Evolutionary conservation across 192 early-diverging fungal genomes (phyloP).

Genomic region (Coemansia sp.): DNA sequence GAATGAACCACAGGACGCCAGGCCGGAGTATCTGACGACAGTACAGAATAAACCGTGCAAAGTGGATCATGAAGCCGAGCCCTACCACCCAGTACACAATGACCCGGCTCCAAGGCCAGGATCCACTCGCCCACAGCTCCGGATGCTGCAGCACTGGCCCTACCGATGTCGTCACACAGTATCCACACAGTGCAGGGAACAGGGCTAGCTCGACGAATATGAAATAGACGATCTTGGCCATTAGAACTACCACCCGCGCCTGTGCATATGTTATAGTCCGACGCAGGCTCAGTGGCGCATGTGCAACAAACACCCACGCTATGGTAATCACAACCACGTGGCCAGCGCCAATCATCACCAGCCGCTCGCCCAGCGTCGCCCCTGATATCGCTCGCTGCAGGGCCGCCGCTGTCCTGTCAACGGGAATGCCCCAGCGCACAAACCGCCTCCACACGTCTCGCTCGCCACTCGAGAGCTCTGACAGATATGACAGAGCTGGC

Average conservation of each 20-base stretch:
- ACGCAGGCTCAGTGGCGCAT: conserved; percentile 22
- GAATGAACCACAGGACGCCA: conserved; percentile 98
- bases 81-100: conserved; percentile 92
- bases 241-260: conserved; percentile 39
- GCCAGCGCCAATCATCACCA: conserved; percentile 44
- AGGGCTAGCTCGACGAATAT: conserved; percentile 80
- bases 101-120: conserved; percentile 46
- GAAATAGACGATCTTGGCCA: conserved; percentile 76
- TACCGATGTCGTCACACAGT: conserved; percentile 80
- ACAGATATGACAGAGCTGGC: background rate
- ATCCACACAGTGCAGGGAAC: conserved; percentile 87
- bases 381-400: conserved; percentile 22
- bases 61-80: conserved; percentile 91
- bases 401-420: conserved; percentile 53
- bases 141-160: conserved; percentile 61
- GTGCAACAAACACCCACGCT: conserved; percentile 56
- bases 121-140: background rate
- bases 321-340: conserved; percentile 47
- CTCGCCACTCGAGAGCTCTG: conserved; percentile 18
- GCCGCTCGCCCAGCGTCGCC: conserved; percentile 34
- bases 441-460: conserved; percentile 30
- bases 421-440: conserved; percentile 50
- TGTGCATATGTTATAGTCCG: conserved; percentile 19
- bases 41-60: conserved; percentile 81
- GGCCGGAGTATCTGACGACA: conserved; percentile 82